A percentile compares a stretch with the other conserved stretches of the same genome.
Conservation (phyloP, 768 basidiomycete genomes). For the Leccinum pellstonianum region DNA sequence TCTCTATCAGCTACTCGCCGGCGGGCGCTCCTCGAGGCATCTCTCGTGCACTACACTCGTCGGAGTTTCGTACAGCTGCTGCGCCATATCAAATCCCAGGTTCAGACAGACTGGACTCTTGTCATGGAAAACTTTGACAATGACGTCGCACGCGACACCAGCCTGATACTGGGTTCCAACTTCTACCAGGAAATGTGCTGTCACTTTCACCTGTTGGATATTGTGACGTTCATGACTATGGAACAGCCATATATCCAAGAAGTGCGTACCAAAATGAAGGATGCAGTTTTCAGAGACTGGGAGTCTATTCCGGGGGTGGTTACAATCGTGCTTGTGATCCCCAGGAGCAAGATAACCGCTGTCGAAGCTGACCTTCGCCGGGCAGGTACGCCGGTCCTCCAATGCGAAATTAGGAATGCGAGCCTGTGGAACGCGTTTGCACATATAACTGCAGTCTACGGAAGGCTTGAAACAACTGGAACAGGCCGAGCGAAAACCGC, state of each 20-base stretch:
- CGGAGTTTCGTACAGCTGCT: slow-evolving; percentile 48
- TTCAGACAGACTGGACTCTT: slow-evolving; percentile 41
- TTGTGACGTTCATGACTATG: slow-evolving; percentile 34
- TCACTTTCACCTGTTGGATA: slow-evolving; percentile 41
- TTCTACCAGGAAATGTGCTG: slow-evolving; percentile 48
- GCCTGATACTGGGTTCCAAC: slow-evolving; percentile 26
- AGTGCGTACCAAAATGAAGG: slow-evolving; percentile 5
- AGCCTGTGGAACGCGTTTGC: slow-evolving; percentile 19
- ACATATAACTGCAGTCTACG: slow-evolving; percentile 22
- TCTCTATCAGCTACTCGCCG: slow-evolving; percentile 2
- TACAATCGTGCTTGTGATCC: slow-evolving; percentile 34
- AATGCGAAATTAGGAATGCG: slow-evolving; percentile 22
- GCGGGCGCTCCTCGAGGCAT: slow-evolving; percentile 6
- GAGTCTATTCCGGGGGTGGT: slow-evolving; percentile 30
- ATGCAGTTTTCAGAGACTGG: slow-evolving; percentile 33
- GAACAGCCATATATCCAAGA: slow-evolving; percentile 11
- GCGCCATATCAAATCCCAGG: slow-evolving; percentile 36
- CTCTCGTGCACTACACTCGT: slow-evolving; percentile 45
- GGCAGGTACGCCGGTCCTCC: slow-evolving; percentile 24
- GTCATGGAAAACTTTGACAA: slow-evolving; percentile 38
- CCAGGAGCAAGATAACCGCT: slow-evolving; percentile 24
- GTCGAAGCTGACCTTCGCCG: slow-evolving; percentile 25
- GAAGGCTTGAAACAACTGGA: slow-evolving; percentile 19
- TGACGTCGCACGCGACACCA: slow-evolving; percentile 9
- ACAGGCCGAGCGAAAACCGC: slow-evolving; percentile 19